Conservation (phyloP, 2,329 filamentous ascomycete genomes). For the Nemania serpens region DNA sequence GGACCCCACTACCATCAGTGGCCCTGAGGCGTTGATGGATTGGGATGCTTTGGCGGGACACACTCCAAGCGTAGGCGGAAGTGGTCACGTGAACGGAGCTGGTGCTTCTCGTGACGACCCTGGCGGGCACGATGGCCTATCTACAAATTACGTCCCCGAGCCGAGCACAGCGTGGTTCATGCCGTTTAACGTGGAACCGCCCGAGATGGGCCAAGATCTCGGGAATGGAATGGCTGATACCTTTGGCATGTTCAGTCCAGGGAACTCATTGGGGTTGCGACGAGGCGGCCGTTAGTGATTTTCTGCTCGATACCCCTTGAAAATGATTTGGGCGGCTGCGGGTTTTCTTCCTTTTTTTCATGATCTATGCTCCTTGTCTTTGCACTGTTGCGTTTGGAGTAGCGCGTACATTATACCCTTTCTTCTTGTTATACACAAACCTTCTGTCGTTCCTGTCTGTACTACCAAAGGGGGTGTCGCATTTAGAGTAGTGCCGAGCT, state of each 20-base stretch:
- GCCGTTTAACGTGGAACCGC: constrained; percentile 88
- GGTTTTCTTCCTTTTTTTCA: background rate
- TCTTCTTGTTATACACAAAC: constrained; percentile 1
- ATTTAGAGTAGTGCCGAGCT: constrained; percentile 15
- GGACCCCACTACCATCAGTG: constrained; percentile 48
- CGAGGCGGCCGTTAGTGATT: constrained; percentile 34
- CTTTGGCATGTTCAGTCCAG: constrained; percentile 55
- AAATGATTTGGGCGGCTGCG: background rate
- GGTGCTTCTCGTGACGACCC: constrained; percentile 38
- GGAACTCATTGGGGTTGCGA: constrained; percentile 34
- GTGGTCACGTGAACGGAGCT: constrained; percentile 40
- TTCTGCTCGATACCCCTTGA: background rate
- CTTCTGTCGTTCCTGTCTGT: constrained; percentile 5
- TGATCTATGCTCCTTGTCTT: background rate
- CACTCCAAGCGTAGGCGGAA: constrained; percentile 36
- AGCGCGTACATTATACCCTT: constrained; percentile 19
- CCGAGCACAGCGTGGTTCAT: constrained; percentile 82
- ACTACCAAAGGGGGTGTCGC: constrained; percentile 12
- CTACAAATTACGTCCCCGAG: constrained; percentile 44
- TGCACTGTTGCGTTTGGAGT: constrained; percentile 5
- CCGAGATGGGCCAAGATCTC: constrained; percentile 59
- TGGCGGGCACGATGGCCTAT: constrained; percentile 35
- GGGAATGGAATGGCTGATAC: constrained; percentile 52
- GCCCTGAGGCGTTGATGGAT: constrained; percentile 48
- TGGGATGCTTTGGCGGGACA: constrained; percentile 51